Evolutionary conservation across 495 filamentous ascomycete genomes (phyloP).

Genomic region (Usnea hakonensis): DNA sequence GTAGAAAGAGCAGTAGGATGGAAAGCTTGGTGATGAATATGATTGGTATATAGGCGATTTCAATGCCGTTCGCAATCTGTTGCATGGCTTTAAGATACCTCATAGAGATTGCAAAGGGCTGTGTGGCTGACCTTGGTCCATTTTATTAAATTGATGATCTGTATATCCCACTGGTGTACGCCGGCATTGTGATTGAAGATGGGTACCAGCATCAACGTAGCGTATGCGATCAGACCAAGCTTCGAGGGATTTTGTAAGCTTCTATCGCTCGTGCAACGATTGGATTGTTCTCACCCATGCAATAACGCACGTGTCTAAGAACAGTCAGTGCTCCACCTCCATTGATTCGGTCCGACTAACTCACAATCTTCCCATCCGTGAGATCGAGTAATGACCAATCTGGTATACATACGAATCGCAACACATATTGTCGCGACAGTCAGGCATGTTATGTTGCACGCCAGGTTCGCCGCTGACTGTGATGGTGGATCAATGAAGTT

Average conservation of each 20-base stretch:
- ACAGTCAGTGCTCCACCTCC: background rate
- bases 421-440: background rate
- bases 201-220: background rate
- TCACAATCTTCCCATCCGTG: slow-evolving; percentile 5
- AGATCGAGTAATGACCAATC: background rate
- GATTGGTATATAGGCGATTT: slow-evolving; percentile 8
- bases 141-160: slow-evolving; percentile 7
- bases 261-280: background rate
- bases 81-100: background rate
- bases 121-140: slow-evolving; percentile 6
- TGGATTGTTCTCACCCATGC: background rate
- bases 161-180: slow-evolving; percentile 19
- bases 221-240: slow-evolving; percentile 5
- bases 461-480: slow-evolving; percentile 1
- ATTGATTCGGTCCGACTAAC: background rate
- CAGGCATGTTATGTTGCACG: slow-evolving; percentile 8
- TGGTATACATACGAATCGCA: background rate
- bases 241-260: background rate
- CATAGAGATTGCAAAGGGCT: background rate
- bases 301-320: slow-evolving; percentile 3
- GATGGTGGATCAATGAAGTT: background rate
- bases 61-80: slow-evolving; percentile 2
- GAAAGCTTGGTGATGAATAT: slow-evolving; percentile 20
- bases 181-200: slow-evolving; percentile 5
- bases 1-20: slow-evolving; percentile 3